These are phyloP conservation scores for Solanum virginianum DNA, from an alignment of 257 asterid genomes.

Conservation along the genomic window DNA sequence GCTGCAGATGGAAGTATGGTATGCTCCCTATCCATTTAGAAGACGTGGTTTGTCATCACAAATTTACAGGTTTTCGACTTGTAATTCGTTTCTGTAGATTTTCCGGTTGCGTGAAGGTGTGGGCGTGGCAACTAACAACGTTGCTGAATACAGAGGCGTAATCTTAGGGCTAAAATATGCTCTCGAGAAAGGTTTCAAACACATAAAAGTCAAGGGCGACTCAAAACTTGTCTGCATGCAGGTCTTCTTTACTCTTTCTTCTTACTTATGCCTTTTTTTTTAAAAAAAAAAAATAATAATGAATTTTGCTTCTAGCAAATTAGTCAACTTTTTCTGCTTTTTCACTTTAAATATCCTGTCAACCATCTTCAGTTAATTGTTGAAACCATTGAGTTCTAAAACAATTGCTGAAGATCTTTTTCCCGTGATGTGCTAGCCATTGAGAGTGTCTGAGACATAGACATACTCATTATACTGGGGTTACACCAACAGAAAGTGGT, in stretches of 20 bases:
- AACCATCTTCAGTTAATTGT: background rate
- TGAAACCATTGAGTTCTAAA: background rate
- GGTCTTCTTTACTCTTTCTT: conserved; percentile 30
- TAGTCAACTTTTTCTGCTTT: background rate
- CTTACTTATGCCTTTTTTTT: background rate
- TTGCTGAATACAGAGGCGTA: conserved; percentile 81
- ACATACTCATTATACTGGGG: background rate
- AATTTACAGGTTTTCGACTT: background rate
- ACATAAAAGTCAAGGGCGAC: conserved; percentile 82
- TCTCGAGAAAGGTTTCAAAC: conserved; percentile 70
- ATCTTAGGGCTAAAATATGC: conserved; percentile 90
- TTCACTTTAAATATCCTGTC: background rate
- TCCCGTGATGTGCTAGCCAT: background rate
- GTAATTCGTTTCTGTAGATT: conserved; percentile 33
- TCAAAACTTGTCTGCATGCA: conserved; percentile 99
- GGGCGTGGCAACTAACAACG: conserved; percentile 90
- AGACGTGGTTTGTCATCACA: background rate
- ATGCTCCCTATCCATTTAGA: conserved; percentile 3
- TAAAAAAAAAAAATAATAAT: background rate
- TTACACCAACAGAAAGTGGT: background rate
- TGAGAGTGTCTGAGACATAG: background rate
- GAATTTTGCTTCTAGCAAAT: background rate
- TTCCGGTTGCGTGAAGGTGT: conserved; percentile 85
- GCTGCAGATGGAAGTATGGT: conserved; percentile 89
- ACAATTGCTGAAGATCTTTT: background rate